A percentile compares a stretch with the other conserved stretches of the same genome.
Conservation (phyloP, 2,329 filamentous ascomycete species). For the Trichoderma asperellum region DNA sequence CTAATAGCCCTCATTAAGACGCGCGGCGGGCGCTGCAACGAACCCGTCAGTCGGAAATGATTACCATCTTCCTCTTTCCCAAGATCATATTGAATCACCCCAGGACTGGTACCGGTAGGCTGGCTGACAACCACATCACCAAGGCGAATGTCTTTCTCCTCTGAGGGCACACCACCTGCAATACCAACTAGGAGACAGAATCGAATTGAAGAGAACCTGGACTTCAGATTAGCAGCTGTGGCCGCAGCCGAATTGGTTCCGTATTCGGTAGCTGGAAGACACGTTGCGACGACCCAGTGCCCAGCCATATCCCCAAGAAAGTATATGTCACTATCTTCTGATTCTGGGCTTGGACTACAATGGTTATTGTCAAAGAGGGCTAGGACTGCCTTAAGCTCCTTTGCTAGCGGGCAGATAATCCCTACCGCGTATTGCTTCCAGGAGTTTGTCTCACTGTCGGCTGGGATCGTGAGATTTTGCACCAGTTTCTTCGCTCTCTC, state of each 20-base stretch:
- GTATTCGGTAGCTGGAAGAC: neutral
- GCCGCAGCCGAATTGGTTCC: neutral
- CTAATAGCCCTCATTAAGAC: neutral
- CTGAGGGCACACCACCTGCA: neutral
- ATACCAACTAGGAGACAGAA: slow-evolving; percentile 9
- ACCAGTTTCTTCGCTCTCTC: no score
- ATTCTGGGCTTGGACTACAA: accelerated
- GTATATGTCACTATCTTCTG: neutral
- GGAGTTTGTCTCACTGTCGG: neutral
- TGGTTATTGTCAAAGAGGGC: neutral
- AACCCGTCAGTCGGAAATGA: neutral
- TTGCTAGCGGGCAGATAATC: neutral
- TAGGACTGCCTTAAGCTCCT: neutral
- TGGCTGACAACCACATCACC: slow-evolving; percentile 16
- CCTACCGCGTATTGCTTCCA: neutral
- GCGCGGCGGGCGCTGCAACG: neutral
- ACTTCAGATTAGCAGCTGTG: neutral
- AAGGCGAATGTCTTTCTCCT: slow-evolving; percentile 4
- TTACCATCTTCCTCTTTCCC: neutral
- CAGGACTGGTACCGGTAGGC: neutral
- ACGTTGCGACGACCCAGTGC: neutral
- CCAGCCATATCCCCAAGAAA: neutral
- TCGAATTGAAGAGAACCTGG: neutral
- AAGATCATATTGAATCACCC: neutral
- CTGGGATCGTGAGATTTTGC: no score